These are phyloP conservation scores for Blastobotrys raffinosifermentans DNA, from an alignment of 1,139 yeast genomes.

Conservation along the genomic window DNA sequence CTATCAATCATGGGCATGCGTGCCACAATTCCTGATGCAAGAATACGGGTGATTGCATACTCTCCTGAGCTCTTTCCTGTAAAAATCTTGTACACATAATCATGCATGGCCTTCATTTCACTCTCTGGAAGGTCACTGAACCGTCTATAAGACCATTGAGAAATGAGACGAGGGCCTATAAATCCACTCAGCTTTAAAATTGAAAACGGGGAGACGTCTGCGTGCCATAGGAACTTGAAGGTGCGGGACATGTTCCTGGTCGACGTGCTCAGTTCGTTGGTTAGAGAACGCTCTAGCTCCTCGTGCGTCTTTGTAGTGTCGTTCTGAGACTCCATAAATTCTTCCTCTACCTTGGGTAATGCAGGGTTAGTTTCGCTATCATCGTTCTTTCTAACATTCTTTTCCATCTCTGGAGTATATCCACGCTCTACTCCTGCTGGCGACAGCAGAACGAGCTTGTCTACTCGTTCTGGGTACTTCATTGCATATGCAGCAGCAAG, in stretches of 20 bases:
- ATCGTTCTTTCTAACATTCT: conserved; percentile 5
- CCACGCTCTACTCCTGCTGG: conserved; percentile 66
- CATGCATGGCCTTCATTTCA: conserved; percentile 37
- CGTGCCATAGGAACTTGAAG: conserved; percentile 32
- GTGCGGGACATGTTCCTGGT: conserved; percentile 9
- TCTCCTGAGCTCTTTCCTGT: conserved; percentile 58
- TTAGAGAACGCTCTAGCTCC: conserved; percentile 2
- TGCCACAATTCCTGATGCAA: conserved; percentile 69
- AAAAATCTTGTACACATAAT: conserved; percentile 55
- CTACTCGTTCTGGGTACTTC: conserved; percentile 59
- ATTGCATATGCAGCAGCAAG: conserved; percentile 68
- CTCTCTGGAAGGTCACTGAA: conserved; percentile 28
- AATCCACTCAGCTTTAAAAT: conserved; percentile 32
- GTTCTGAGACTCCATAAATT: conserved; percentile 3
- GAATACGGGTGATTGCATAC: conserved; percentile 52
- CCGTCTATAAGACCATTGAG: conserved; percentile 35
- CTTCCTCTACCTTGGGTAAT: conserved; percentile 8
- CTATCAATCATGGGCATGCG: conserved; percentile 67
- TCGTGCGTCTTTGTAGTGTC: conserved; percentile 3
- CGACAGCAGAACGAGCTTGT: conserved; percentile 59
- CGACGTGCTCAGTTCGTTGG: conserved; percentile 11
- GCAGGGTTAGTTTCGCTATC: background rate
- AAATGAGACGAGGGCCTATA: conserved; percentile 34
- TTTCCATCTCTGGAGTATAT: conserved; percentile 24
- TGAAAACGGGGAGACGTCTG: conserved; percentile 33